A percentile compares a stretch with the other conserved stretches of the same genome.
Evolutionary conservation across 148 eudicot genomes (phyloP).

Genomic region (Cornus kousa): DNA sequence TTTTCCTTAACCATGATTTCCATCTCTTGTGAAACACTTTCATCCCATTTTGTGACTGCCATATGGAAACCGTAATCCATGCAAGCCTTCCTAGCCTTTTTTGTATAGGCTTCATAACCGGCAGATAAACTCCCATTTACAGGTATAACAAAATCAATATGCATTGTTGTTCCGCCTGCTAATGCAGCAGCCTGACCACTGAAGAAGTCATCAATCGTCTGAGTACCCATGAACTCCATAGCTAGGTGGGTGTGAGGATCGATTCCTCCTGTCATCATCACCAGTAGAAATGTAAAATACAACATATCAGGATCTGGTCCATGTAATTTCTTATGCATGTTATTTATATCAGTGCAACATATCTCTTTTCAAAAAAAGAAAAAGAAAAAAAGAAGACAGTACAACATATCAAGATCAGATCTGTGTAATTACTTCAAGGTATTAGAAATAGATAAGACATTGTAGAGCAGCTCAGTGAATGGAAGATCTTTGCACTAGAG

Average conservation of each 20-base stretch:
- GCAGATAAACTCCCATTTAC: conserved; percentile 74
- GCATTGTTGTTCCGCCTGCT: conserved; percentile 99
- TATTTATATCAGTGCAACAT: background rate
- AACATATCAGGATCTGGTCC: background rate
- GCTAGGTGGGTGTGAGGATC: conserved; percentile 96
- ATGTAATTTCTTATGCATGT: background rate
- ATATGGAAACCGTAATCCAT: conserved; percentile 99
- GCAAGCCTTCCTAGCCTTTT: conserved; percentile 68
- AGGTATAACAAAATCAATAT: conserved; percentile 94
- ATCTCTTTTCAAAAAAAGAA: background rate
- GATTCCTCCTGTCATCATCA: conserved; percentile 73
- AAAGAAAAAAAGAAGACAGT: background rate
- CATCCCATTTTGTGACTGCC: conserved; percentile 98
- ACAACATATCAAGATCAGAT: background rate
- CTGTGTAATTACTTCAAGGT: background rate
- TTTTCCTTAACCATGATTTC: conserved; percentile 91
- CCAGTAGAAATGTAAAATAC: background rate
- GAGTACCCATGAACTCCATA: conserved; percentile 84
- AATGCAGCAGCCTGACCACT: conserved; percentile 97
- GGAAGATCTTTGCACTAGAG: no score
- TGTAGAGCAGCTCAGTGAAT: background rate
- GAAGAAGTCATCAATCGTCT: conserved; percentile 88
- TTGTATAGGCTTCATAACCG: conserved; percentile 63
- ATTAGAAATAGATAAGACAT: background rate
- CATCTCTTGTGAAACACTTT: conserved; percentile 79